A percentile compares a stretch with the other conserved stretches of the same genome.
These are phyloP conservation scores for Phycomyces nitens DNA, from an alignment of 192 early-diverging fungal genomes.

Conservation along the genomic window DNA sequence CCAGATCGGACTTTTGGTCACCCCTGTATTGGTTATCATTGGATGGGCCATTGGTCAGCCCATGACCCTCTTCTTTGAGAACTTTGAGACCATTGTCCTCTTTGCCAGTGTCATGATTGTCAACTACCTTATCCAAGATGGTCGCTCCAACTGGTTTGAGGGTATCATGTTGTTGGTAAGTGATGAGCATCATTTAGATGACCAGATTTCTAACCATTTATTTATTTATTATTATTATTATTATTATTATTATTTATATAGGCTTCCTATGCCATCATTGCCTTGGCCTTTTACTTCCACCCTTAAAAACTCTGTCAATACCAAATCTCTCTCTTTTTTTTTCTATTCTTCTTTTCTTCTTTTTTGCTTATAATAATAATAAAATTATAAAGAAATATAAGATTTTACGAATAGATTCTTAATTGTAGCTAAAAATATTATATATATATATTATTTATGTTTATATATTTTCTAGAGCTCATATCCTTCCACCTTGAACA, in stretches of 20 bases:
- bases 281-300: slow-evolving; percentile 77
- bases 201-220: too few species aligned
- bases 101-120: slow-evolving; percentile 79
- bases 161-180: slow-evolving; percentile 74
- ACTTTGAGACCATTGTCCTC: slow-evolving; percentile 77
- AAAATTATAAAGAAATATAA: too few species aligned
- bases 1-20: slow-evolving; percentile 85
- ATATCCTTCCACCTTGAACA: slow-evolving; percentile 68
- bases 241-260: slow-evolving; percentile 3
- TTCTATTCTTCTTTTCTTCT: not conserved
- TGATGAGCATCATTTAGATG: not conserved
- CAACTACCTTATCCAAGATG: slow-evolving; percentile 78
- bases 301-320: slow-evolving; percentile 21
- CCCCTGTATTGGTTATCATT: slow-evolving; percentile 63
- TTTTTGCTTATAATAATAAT: too few species aligned
- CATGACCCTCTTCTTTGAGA: slow-evolving; percentile 81
- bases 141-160: slow-evolving; percentile 90
- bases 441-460: too few species aligned
- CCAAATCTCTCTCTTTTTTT: not conserved
- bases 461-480: slow-evolving; percentile 43
- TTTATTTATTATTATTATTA: not conserved
- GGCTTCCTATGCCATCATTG: slow-evolving; percentile 78
- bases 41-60: slow-evolving; percentile 83
- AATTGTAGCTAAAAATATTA: too few species aligned
- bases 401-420: too few species aligned